phyloP scores from a whole-genome alignment of 352 stramenopile genomes.

The Globisporangium paddicum region DNA sequence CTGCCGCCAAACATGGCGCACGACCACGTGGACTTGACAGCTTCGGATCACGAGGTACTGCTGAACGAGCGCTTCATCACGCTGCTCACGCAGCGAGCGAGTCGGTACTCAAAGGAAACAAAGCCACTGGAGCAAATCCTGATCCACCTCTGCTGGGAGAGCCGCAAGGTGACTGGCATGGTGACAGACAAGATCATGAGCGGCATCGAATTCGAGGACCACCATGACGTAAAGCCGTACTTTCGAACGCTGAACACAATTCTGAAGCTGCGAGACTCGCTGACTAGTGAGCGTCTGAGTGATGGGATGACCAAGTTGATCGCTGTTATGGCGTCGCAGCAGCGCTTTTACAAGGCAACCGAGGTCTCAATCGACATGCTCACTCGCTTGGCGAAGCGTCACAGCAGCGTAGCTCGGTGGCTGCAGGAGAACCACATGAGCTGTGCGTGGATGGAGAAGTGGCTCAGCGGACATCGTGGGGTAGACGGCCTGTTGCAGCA shows the following conservation, averaged over 20 bases:
- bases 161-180: conserved; percentile 39
- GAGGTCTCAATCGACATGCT: conserved; percentile 87
- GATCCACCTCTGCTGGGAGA: conserved; percentile 78
- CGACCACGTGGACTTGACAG: conserved; percentile 61
- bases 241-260: conserved; percentile 83
- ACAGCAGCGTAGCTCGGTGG: conserved; percentile 57
- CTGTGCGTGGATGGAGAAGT: conserved; percentile 83
- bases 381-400: conserved; percentile 72
- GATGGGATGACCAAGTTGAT: conserved; percentile 72
- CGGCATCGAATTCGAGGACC: conserved; percentile 75
- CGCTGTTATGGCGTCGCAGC: conserved; percentile 78
- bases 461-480: conserved; percentile 63
- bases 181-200: conserved; percentile 66
- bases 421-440: conserved; percentile 56
- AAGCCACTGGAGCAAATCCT: conserved; percentile 78
- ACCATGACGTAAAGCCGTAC: conserved; percentile 86
- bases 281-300: conserved; percentile 50
- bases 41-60: conserved; percentile 54
- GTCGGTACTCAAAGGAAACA: conserved; percentile 74
- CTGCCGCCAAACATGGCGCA: conserved; percentile 63
- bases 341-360: conserved; percentile 84
- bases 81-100: conserved; percentile 67
- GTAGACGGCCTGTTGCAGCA: conserved; percentile 67
- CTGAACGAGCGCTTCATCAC: conserved; percentile 74
- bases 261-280: conserved; percentile 71